Evolutionary conservation across 2,329 filamentous ascomycete genomes (phyloP).

Genomic region (Claviceps sp.): DNA sequence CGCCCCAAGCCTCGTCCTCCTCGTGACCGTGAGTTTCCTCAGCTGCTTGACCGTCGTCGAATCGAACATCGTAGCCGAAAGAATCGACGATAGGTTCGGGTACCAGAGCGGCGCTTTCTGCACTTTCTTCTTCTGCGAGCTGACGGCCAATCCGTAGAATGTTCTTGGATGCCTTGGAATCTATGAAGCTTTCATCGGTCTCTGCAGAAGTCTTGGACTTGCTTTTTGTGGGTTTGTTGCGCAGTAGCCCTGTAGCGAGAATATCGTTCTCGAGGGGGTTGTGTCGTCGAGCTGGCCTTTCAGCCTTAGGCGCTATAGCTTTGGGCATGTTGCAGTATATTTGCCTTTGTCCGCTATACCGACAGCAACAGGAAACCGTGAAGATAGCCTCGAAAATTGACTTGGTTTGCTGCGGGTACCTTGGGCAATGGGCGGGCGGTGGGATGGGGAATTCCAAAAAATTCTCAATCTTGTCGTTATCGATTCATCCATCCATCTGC

Average conservation of each 20-base stretch:
- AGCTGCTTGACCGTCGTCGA: slow-evolving; percentile 42
- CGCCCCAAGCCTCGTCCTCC: slow-evolving; percentile 59
- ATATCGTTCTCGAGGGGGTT: slow-evolving; percentile 88
- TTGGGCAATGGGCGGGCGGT: neutral
- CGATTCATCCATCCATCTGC: slow-evolving; percentile 27
- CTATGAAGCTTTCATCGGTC: slow-evolving; percentile 60
- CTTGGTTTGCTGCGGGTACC: neutral
- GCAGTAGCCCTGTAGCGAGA: slow-evolving; percentile 52
- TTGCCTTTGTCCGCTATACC: neutral
- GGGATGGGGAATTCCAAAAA: slow-evolving; percentile 18
- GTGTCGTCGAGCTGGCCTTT: slow-evolving; percentile 55
- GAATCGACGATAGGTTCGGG: slow-evolving; percentile 30
- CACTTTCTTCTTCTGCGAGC: slow-evolving; percentile 64
- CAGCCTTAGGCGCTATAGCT: slow-evolving; percentile 45
- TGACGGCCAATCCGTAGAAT: slow-evolving; percentile 86
- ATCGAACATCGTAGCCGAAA: slow-evolving; percentile 72
- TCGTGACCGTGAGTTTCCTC: slow-evolving; percentile 32
- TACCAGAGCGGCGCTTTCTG: slow-evolving; percentile 19
- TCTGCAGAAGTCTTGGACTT: slow-evolving; percentile 49
- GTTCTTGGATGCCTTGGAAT: slow-evolving; percentile 75
- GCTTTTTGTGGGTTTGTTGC: slow-evolving; percentile 61
- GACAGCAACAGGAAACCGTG: neutral
- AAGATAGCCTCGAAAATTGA: neutral
- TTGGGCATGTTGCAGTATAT: slow-evolving; percentile 58
- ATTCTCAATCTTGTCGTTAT: slow-evolving; percentile 10